phyloP scores from a whole-genome alignment of 805 yeast genomes.

The Metschnikowia reukaufii region DNA sequence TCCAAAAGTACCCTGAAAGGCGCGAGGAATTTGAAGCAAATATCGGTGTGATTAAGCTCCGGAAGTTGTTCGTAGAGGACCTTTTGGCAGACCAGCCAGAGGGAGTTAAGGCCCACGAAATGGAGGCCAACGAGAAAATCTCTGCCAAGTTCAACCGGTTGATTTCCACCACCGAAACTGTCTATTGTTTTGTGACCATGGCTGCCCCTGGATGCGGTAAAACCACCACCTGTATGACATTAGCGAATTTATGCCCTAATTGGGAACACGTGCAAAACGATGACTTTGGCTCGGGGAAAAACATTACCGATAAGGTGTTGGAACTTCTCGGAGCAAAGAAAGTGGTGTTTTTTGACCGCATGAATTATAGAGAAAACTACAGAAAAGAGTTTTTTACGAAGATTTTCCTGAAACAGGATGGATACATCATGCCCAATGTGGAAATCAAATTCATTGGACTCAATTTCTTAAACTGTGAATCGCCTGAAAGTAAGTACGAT shows the following conservation, averaged over 20 bases:
- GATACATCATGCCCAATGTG: conserved; percentile 31
- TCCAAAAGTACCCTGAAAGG: conserved; percentile 49
- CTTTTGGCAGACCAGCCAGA: conserved; percentile 45
- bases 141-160: conserved; percentile 17
- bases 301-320: conserved; percentile 50
- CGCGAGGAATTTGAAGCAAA: conserved; percentile 50
- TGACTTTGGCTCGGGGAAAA: conserved; percentile 52
- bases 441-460: conserved; percentile 64
- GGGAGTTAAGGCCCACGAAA: conserved; percentile 58
- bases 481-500: conserved; percentile 40
- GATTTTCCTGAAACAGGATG: conserved; percentile 32
- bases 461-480: conserved; percentile 52
- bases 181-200: conserved; percentile 70
- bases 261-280: conserved; percentile 87
- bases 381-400: conserved; percentile 64
- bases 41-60: conserved; percentile 70
- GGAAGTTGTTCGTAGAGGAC: conserved; percentile 61
- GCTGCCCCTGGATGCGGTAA: conserved; percentile 96
- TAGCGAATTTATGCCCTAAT: conserved; percentile 52
- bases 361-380: conserved; percentile 72
- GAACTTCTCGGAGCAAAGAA: conserved; percentile 31
- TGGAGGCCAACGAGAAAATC: conserved; percentile 37
- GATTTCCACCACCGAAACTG: conserved; percentile 24
- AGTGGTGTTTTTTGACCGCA: conserved; percentile 76
- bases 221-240: conserved; percentile 71